These are phyloP conservation scores for Favolaschia claudopus DNA, from an alignment of 768 basidiomycete species.

Conservation along the genomic window DNA sequence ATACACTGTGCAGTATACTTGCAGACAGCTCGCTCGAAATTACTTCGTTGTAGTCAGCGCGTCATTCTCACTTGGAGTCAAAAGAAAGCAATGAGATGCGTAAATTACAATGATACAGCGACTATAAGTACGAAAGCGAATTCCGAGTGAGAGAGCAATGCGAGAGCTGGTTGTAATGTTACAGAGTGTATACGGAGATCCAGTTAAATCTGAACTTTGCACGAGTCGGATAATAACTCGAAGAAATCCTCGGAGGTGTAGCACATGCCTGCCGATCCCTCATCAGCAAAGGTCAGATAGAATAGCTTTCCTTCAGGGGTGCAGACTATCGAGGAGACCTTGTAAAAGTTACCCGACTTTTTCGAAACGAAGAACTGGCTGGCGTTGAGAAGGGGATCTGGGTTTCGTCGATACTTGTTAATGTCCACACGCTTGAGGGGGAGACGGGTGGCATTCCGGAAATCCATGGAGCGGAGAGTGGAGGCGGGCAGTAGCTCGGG, in stretches of 20 bases:
- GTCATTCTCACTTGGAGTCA: too few species aligned
- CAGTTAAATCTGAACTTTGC: constrained; percentile 1
- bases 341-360: not conserved
- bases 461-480: not conserved
- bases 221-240: not conserved
- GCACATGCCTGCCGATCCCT: not conserved
- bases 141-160: too few species aligned
- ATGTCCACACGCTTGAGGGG: not conserved
- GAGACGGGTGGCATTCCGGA: not conserved
- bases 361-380: not conserved
- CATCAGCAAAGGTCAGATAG: not conserved
- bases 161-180: too few species aligned
- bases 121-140: too few species aligned
- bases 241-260: not conserved
- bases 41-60: too few species aligned
- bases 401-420: not conserved
- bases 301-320: not conserved
- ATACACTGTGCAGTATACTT: too few species aligned
- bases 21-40: too few species aligned
- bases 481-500: not conserved
- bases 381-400: not conserved
- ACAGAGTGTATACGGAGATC: too few species aligned
- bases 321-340: not conserved
- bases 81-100: too few species aligned
- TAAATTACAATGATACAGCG: too few species aligned